phyloP scores from a whole-genome alignment of 352 stramenopile species.

The Pythium diclinum region DNA sequence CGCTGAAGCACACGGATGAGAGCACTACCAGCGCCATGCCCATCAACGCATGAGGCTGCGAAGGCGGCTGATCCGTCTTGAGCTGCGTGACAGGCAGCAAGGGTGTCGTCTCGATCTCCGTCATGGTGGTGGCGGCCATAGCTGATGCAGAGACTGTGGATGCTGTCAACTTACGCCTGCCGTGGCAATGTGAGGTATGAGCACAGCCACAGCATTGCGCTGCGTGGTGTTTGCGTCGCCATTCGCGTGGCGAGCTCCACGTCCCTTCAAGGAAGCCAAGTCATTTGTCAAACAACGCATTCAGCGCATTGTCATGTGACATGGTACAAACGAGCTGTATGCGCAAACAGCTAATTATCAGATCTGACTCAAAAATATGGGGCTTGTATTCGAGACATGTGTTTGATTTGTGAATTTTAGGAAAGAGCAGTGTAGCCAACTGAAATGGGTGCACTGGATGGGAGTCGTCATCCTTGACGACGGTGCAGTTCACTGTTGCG shows the following conservation, averaged over 20 bases:
- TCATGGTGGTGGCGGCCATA: not conserved
- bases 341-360: not conserved
- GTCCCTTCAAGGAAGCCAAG: not conserved
- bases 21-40: constrained; percentile 24
- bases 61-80: not conserved
- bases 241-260: not conserved
- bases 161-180: not conserved
- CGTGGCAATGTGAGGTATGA: not conserved
- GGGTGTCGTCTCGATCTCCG: not conserved
- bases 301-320: not conserved
- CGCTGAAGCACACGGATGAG: constrained; percentile 30
- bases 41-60: constrained; percentile 17
- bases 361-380: not conserved
- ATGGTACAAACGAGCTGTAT: not conserved
- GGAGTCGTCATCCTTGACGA: not conserved
- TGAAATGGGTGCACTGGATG: not conserved
- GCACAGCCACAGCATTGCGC: not conserved
- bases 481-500: not conserved
- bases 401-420: constrained; percentile 6
- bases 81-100: not conserved
- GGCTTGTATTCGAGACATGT: not conserved
- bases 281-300: not conserved
- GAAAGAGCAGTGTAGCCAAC: not conserved
- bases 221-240: not conserved
- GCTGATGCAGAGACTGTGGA: not conserved